Conservation (phyloP, 257 asterid species). For the Przewalskia tangutica region DNA sequence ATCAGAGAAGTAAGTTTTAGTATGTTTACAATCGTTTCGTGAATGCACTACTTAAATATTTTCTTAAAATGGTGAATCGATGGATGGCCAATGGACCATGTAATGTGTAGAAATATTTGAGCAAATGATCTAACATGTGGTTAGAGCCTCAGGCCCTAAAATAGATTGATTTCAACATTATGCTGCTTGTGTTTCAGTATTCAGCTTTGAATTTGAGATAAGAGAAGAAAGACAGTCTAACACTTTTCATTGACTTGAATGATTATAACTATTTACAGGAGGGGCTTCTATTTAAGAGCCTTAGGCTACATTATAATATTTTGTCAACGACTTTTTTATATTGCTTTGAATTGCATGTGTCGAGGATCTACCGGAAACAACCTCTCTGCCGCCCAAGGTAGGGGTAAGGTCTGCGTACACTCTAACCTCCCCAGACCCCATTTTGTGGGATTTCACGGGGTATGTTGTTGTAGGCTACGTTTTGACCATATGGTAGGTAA, state of each 20-base stretch:
- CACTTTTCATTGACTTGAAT: background rate
- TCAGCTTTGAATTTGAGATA: background rate
- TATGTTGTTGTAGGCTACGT: background rate
- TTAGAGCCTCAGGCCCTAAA: background rate
- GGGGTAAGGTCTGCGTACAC: too few relatives aligned
- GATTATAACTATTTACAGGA: background rate
- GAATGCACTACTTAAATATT: background rate
- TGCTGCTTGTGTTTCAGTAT: background rate
- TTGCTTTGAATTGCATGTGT: too few relatives aligned
- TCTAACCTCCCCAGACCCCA: too few relatives aligned
- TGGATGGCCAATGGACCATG: background rate
- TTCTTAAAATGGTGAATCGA: background rate
- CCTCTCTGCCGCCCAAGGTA: too few relatives aligned
- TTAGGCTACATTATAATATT: background rate
- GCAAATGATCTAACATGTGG: background rate
- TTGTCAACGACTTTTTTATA: too few relatives aligned
- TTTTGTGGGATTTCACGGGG: too few relatives aligned
- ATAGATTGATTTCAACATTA: background rate
- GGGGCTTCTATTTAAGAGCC: background rate
- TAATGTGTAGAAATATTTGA: background rate
- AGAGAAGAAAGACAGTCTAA: background rate
- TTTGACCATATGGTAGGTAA: background rate
- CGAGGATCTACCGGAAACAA: too few relatives aligned
- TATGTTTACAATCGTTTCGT: background rate
- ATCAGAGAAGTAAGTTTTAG: constrained; percentile 55